Evolutionary conservation across 805 yeast genomes (phyloP), one percentile per base, ranked within the genome.

Genomic region (Saccharomyces cerevisiae): DNA sequence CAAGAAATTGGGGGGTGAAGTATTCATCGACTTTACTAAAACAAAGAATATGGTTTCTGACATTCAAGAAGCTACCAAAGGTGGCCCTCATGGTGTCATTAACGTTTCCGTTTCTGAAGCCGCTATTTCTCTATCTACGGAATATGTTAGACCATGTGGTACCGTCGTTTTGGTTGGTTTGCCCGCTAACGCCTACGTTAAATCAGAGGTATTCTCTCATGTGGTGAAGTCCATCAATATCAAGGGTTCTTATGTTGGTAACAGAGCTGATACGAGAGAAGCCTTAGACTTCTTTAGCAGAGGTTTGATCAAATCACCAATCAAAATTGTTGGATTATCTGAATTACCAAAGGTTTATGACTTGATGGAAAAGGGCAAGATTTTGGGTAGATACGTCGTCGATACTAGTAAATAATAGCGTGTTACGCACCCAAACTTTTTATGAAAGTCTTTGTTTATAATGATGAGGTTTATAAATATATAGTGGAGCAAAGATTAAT

Each of bases 201-300:
- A 77, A 58, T 81, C 89, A 17, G 77, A 81, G 49, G 86, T 88
- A 49, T 84, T 87, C 73, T 75, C 77, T 47, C 81, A 85, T 47
- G 95, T 88, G 52, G 83, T 85, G 59, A 85, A 79, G 70, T 81
- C 87, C 43, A 76, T 86, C 68, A 75, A 76, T 65, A 83, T 88
- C 69, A 79, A 77, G 68, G 95, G 94, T 57, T 87, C 95, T 28
- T 87, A 86, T 65, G 96, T 89, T 54, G 96, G 96, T 58, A 87
- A 86, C 80, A 83, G 95, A 73, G 86, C 85, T 53, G 96, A 89
- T 71, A 80, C 95, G 11, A 70, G 78, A 67, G 90, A 84, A 72
- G 89, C 89, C 49, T 67, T 84, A 55, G 88, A 84, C 63, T 84
- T 84, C 78, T 84, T 82, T 68, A 57, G 77, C 55, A 77, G 88